These are phyloP conservation scores for Yamadazyma sp. DNA, from an alignment of 805 yeast genomes.

Conservation along the genomic window DNA sequence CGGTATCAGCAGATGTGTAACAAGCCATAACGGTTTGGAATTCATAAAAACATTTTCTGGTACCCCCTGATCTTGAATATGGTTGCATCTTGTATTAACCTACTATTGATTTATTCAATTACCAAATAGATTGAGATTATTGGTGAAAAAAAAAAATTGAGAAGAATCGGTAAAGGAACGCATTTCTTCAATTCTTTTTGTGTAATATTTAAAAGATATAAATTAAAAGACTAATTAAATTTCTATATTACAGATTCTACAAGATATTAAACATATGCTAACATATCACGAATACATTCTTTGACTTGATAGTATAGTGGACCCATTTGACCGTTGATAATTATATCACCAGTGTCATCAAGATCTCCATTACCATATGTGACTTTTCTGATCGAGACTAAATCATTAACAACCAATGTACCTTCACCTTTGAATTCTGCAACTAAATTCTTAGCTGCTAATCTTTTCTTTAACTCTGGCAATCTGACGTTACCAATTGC, in stretches of 20 bases:
- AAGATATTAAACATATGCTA: slow-evolving; percentile 68
- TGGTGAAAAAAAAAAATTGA: slow-evolving; percentile 2
- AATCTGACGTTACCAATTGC: slow-evolving; percentile 88
- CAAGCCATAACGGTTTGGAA: slow-evolving; percentile 44
- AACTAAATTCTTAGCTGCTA: slow-evolving; percentile 54
- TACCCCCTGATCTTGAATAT: slow-evolving; percentile 46
- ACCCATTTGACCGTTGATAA: slow-evolving; percentile 79
- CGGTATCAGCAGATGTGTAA: slow-evolving; percentile 44
- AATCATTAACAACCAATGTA: slow-evolving; percentile 77
- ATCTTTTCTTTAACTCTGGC: slow-evolving; percentile 69
- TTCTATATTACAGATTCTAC: slow-evolving; percentile 1
- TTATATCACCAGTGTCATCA: slow-evolving; percentile 72
- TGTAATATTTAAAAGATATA: too few relatives aligned
- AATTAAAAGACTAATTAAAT: neutral
- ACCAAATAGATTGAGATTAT: slow-evolving; percentile 2
- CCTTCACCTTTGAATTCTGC: slow-evolving; percentile 96
- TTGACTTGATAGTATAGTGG: slow-evolving; percentile 76
- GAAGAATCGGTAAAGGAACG: too few relatives aligned
- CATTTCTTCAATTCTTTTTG: too few relatives aligned
- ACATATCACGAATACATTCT: slow-evolving; percentile 64
- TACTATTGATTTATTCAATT: slow-evolving; percentile 2
- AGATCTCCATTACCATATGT: slow-evolving; percentile 32
- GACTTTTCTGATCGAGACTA: slow-evolving; percentile 70
- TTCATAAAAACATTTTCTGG: slow-evolving; percentile 47
- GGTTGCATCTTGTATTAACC: slow-evolving; percentile 34